Base-by-base conservation (phyloP, 192 early-diverging fungal species). In the Umbelopsis sp. region DNA sequence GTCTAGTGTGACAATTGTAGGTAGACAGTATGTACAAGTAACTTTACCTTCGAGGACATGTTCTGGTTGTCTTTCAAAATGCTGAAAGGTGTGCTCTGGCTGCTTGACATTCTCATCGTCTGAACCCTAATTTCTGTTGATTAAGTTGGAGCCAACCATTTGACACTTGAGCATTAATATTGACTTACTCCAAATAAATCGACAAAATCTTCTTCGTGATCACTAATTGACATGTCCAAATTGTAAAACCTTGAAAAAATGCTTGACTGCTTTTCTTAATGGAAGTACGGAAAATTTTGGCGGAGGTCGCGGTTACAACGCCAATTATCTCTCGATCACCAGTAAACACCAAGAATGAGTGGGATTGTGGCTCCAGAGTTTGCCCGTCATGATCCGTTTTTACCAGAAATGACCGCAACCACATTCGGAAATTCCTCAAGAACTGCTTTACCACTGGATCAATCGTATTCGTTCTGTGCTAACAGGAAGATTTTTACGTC, bases 31-130 rank as follows among this genome's bases (percentile, higher is more conserved):
- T 51, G 62, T 41, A n/a, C 12, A 4, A 9, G 47, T 17, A 17
- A 49, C n/a, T 26, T 41, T 72, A 26, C 73, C 75, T 7, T 29
- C 31, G 5, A 53, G 43, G 0, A 81, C 80, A 47, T 72, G 69
- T 52, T 81, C 75, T 10, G 69, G 45, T 14, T 83, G 54, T 43
- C 90, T 81, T 53, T 83, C 82, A 45, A 85, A 91, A 38, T 76
- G 72, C 47, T 86, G 86, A 51, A 81, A 81, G 44, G 83, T 88
- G 24, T 83, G 83, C 68, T 88, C 83, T 20, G 84, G 86, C 21
- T 79, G 74, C 10, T 88, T 83, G 25, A 78, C 78, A 21, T 36
- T 31, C 21, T 73, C 47, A 5, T 72, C 76, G 17, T 70, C 72
- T 45, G 72, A 71, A 4, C 59, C 66, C 72, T 74, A 71, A 38